A percentile compares a stretch with the other conserved stretches of the same genome.
phyloP scores from a whole-genome alignment of 306 rosid genomes.

The Malus sieversii region DNA sequence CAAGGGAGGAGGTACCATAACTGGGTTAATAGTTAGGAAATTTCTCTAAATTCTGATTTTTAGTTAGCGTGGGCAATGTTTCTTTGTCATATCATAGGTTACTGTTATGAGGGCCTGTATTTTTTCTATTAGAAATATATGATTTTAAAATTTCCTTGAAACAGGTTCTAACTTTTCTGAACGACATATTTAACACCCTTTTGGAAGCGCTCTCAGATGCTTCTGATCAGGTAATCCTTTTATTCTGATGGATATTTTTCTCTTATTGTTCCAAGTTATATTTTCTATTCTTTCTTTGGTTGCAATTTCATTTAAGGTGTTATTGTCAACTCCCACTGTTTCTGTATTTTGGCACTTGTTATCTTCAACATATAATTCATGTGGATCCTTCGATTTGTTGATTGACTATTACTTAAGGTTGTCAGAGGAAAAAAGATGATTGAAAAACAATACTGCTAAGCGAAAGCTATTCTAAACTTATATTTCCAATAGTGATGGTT shows the following conservation, averaged over 20 bases:
- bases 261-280: neutral
- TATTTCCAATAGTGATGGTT: neutral
- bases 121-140: neutral
- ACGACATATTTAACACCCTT: constrained; percentile 75
- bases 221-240: constrained; percentile 62
- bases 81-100: neutral
- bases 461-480: neutral
- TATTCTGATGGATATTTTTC: constrained; percentile 8
- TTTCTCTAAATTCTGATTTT: neutral
- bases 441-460: neutral
- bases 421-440: neutral
- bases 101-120: neutral
- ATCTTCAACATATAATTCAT: neutral
- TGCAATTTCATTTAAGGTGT: neutral
- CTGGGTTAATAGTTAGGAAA: neutral
- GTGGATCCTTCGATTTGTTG: neutral
- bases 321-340: neutral
- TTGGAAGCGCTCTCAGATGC: constrained; percentile 85
- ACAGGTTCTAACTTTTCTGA: constrained; percentile 72
- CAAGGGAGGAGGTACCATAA: neutral
- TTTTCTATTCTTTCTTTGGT: neutral
- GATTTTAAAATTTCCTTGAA: constrained; percentile 16
- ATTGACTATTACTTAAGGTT: neutral
- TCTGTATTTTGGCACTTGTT: neutral
- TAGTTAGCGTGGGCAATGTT: neutral